Percentiles rank a stretch among this genome's conserved stretches.
These are phyloP conservation scores for Penicillium silybi DNA, from an alignment of 495 filamentous ascomycete species.

Conservation along the genomic window DNA sequence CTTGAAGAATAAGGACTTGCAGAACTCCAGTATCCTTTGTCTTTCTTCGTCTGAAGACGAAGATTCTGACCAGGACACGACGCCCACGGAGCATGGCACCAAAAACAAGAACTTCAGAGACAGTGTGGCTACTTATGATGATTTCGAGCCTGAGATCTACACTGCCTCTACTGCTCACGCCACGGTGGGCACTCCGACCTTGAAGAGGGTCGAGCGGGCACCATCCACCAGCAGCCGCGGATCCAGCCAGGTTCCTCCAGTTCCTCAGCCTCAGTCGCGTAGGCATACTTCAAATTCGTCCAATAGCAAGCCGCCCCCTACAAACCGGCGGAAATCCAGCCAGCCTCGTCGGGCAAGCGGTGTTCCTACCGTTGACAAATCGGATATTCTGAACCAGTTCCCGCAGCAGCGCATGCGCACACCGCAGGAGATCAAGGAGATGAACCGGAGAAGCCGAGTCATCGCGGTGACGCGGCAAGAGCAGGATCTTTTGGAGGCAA, in stretches of 20 bases:
- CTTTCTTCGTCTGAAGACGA: slow-evolving; percentile 58
- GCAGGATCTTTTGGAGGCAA: slow-evolving; percentile 73
- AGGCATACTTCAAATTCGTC: slow-evolving; percentile 25
- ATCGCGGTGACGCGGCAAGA: slow-evolving; percentile 88
- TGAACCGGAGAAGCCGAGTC: slow-evolving; percentile 55
- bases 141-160: slow-evolving; percentile 40
- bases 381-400: slow-evolving; percentile 26
- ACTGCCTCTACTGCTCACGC: slow-evolving; percentile 31
- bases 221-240: slow-evolving; percentile 27
- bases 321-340: slow-evolving; percentile 15
- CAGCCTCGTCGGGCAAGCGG: slow-evolving; percentile 34
- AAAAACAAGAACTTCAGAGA: slow-evolving; percentile 22
- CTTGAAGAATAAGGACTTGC: slow-evolving; percentile 44
- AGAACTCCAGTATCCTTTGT: slow-evolving; percentile 50
- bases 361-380: slow-evolving; percentile 32
- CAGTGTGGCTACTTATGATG: slow-evolving; percentile 37
- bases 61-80: slow-evolving; percentile 26
- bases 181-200: neutral
- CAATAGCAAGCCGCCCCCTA: slow-evolving; percentile 22
- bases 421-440: slow-evolving; percentile 26
- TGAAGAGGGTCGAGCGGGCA: slow-evolving; percentile 28
- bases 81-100: slow-evolving; percentile 7
- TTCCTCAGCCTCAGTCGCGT: slow-evolving; percentile 14
- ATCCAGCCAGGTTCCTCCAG: slow-evolving; percentile 14
- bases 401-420: slow-evolving; percentile 17